These are phyloP conservation scores for Teratosphaeria viscida DNA, from an alignment of 2,329 filamentous ascomycete genomes.

Conservation along the genomic window DNA sequence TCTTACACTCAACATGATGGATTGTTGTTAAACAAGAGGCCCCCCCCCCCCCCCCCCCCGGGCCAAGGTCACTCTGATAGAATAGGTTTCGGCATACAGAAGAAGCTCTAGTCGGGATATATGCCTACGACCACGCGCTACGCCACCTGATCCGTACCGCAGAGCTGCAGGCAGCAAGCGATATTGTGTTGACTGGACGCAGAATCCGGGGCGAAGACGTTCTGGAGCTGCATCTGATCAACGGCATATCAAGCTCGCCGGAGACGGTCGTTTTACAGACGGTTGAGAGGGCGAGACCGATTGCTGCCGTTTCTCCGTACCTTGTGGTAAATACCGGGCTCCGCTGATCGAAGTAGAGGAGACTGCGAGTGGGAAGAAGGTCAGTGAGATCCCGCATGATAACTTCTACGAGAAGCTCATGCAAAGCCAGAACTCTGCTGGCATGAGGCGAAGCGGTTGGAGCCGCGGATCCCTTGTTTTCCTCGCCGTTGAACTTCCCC, in stretches of 20 bases:
- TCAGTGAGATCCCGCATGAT: conserved; percentile 29
- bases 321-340: conserved; percentile 27
- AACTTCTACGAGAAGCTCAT: conserved; percentile 29
- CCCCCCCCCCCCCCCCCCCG: no score
- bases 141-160: conserved; percentile 39
- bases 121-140: conserved; percentile 40
- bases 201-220: conserved; percentile 18
- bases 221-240: background rate
- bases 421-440: conserved; percentile 35
- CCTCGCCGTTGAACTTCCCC: no score
- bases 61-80: no score
- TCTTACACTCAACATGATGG: no score
- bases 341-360: conserved; percentile 27
- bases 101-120: conserved; percentile 42
- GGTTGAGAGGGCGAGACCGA: conserved; percentile 19
- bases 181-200: conserved; percentile 40
- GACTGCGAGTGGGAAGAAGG: conserved; percentile 26
- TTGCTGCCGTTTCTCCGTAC: conserved; percentile 24
- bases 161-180: conserved; percentile 38
- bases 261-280: conserved; percentile 20
- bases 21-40: no score
- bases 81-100: conserved; percentile 34
- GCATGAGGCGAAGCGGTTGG: conserved; percentile 7
- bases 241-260: background rate
- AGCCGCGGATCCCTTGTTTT: no score